phyloP scores from a whole-genome alignment of 2,329 filamentous ascomycete genomes.

The Paecilomyces formosus region DNA sequence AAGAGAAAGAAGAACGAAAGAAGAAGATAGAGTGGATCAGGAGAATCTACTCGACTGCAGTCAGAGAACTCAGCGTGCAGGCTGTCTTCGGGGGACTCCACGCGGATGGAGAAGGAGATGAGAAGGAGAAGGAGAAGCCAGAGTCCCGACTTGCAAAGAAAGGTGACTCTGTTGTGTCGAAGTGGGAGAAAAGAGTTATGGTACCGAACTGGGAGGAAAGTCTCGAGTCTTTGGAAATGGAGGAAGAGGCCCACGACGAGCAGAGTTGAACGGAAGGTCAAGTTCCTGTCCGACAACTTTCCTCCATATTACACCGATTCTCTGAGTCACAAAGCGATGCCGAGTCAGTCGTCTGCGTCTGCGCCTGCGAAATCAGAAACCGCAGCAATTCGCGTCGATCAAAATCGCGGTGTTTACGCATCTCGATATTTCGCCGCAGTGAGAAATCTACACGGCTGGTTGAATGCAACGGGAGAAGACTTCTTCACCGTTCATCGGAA shows the following conservation, averaged over 20 bases:
- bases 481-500: not conserved
- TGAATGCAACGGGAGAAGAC: not conserved
- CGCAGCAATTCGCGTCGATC: not conserved
- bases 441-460: not conserved
- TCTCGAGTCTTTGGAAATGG: constrained; percentile 30
- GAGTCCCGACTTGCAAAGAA: constrained; percentile 19
- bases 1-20: constrained; percentile 18
- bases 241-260: constrained; percentile 13
- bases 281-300: not conserved
- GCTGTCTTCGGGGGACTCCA: constrained; percentile 50
- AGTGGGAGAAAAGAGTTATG: constrained; percentile 23
- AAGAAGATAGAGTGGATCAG: constrained; percentile 28
- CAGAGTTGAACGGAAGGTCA: constrained; percentile 12
- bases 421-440: not conserved
- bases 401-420: not conserved
- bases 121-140: constrained; percentile 15
- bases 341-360: not conserved
- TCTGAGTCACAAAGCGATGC: not conserved
- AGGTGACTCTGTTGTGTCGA: constrained; percentile 20
- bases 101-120: constrained; percentile 2
- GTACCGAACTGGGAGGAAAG: constrained; percentile 32
- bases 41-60: constrained; percentile 39
- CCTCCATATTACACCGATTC: not conserved
- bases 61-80: constrained; percentile 53
- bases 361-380: not conserved